Conservation (phyloP, 164 flowering plant species). For the Taxillus chinensis region DNA sequence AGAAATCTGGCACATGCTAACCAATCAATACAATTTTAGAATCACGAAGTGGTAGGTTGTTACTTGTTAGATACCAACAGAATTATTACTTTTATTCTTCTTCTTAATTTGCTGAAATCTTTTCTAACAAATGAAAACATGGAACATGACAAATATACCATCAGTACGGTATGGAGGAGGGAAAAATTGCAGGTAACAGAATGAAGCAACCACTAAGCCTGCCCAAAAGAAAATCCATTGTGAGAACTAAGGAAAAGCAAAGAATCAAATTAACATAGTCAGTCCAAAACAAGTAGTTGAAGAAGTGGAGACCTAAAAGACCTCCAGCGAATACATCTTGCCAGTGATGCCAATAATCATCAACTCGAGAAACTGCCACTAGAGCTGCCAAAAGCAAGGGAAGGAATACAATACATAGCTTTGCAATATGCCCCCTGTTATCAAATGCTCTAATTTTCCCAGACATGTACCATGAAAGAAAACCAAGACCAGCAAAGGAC, state of each 20-base stretch:
- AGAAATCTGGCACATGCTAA: too few species aligned
- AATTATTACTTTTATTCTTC: background rate
- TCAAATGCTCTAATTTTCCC: slow-evolving; percentile 1
- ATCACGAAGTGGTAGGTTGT: background rate
- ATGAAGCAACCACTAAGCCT: background rate
- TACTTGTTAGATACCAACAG: background rate
- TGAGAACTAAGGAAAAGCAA: background rate
- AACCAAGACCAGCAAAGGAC: slow-evolving; percentile 1
- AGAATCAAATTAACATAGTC: background rate
- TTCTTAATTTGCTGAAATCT: too few species aligned
- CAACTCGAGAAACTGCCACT: background rate
- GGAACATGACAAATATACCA: background rate
- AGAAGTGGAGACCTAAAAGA: slow-evolving; percentile 1
- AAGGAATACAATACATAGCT: slow-evolving; percentile 1
- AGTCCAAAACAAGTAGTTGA: background rate
- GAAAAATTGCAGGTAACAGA: slow-evolving; percentile 1
- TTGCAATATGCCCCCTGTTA: background rate
- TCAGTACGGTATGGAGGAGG: background rate
- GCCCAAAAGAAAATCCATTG: background rate
- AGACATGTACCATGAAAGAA: slow-evolving; percentile 1
- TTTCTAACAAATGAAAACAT: too few species aligned
- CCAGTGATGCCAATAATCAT: slow-evolving; percentile 3
- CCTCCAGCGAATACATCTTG: background rate
- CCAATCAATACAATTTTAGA: too few species aligned
- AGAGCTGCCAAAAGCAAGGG: background rate